phyloP scores from a whole-genome alignment of 2,329 filamentous ascomycete species.

The Aureobasidium sp. region DNA sequence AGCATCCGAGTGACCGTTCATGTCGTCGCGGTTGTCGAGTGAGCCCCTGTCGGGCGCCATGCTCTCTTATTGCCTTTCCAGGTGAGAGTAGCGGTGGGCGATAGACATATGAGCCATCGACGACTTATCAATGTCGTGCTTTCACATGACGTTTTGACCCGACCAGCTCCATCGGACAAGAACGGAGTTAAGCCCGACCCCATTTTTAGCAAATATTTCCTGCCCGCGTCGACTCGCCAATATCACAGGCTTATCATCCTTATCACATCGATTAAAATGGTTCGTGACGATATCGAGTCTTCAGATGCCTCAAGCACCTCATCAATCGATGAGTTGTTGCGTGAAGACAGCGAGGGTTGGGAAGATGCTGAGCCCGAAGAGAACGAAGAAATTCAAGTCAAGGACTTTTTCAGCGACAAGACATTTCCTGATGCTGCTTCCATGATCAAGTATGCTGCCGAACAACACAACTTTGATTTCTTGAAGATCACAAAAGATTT shows the following conservation, averaged over 20 bases:
- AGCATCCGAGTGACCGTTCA: slow-evolving; percentile 3
- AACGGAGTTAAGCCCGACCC: not conserved
- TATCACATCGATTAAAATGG: slow-evolving; percentile 6
- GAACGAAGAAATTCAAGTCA: slow-evolving; percentile 28
- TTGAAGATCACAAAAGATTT: slow-evolving; percentile 27
- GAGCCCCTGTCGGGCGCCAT: slow-evolving; percentile 32
- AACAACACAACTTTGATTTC: slow-evolving; percentile 36
- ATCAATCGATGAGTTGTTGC: slow-evolving; percentile 10
- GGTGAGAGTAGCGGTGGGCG: not conserved
- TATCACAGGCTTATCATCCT: not conserved
- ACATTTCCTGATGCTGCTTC: slow-evolving; percentile 26
- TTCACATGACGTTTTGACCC: slow-evolving; percentile 6
- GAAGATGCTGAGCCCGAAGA: slow-evolving; percentile 38
- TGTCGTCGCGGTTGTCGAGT: slow-evolving; percentile 10
- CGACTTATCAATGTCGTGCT: slow-evolving; percentile 13
- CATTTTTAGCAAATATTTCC: slow-evolving; percentile 10
- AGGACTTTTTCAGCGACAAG: slow-evolving; percentile 36
- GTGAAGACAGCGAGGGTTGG: slow-evolving; percentile 35
- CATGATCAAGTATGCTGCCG: slow-evolving; percentile 33
- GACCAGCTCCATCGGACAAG: not conserved
- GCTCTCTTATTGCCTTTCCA: not conserved
- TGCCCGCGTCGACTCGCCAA: not conserved
- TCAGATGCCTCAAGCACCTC: slow-evolving; percentile 20
- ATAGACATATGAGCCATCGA: not conserved
- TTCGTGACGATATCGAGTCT: slow-evolving; percentile 17